Percentiles rank a stretch among this genome's conserved stretches.
Conservation (phyloP, 805 yeast genomes). For the Candida maesae region DNA sequence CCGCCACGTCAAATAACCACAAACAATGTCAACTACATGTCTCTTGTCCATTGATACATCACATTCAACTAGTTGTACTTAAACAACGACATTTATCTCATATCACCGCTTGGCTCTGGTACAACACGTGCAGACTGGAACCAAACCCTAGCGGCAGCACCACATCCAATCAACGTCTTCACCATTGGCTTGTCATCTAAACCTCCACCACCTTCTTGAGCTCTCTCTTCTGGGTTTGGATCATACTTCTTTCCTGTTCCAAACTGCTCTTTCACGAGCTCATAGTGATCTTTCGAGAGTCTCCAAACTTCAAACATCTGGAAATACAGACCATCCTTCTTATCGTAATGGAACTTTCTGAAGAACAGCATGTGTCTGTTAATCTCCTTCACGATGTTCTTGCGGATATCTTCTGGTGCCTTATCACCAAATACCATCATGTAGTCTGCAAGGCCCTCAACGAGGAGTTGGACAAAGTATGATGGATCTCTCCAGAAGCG, state of each 20-base stretch:
- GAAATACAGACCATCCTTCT: constrained; percentile 54
- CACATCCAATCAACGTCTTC: constrained; percentile 58
- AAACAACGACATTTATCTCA: too few relatives aligned
- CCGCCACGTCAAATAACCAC: too few relatives aligned
- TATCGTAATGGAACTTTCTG: constrained; percentile 53
- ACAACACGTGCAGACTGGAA: constrained; percentile 62
- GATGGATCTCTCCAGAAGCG: constrained; percentile 65
- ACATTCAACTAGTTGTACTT: too few relatives aligned
- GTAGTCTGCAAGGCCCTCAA: constrained; percentile 69
- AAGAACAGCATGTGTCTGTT: constrained; percentile 54
- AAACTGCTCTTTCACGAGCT: constrained; percentile 48
- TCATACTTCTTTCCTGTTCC: constrained; percentile 51
- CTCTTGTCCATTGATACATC: not conserved
- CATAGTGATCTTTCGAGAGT: constrained; percentile 47
- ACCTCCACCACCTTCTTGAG: constrained; percentile 35
- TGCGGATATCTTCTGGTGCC: constrained; percentile 32
- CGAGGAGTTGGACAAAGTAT: constrained; percentile 57
- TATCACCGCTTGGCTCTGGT: constrained; percentile 27
- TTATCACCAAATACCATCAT: constrained; percentile 43
- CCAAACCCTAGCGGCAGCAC: constrained; percentile 65
- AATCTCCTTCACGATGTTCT: constrained; percentile 37
- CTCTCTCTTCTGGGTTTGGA: constrained; percentile 50
- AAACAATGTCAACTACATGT: too few relatives aligned
- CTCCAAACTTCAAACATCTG: constrained; percentile 56
- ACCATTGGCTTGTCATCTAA: constrained; percentile 34